Evolutionary conservation across 2,329 filamentous ascomycete species (phyloP).

Genomic region (Fusarium acutatum): DNA sequence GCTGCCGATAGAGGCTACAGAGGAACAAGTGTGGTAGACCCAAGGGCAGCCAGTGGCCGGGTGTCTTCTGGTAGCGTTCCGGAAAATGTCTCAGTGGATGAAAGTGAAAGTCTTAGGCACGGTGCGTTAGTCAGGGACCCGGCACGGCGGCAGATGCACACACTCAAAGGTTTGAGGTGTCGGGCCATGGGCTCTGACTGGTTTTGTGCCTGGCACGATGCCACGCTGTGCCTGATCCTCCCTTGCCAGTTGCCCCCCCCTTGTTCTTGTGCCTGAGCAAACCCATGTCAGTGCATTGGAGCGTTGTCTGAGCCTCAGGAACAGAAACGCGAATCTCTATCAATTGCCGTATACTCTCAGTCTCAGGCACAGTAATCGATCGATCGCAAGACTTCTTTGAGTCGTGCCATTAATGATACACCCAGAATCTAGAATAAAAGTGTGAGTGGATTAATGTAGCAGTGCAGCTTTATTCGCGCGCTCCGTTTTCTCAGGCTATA

Average conservation of each 20-base stretch:
- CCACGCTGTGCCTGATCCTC: conserved; percentile 25
- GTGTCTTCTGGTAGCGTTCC: conserved; percentile 1
- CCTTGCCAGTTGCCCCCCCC: background rate
- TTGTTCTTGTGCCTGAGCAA: conserved; percentile 30
- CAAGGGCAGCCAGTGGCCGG: conserved; percentile 23
- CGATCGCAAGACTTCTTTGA: conserved; percentile 2
- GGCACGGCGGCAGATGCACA: conserved; percentile 34
- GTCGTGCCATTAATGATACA: background rate
- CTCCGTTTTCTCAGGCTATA: conserved; percentile 22
- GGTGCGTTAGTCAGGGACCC: conserved; percentile 42
- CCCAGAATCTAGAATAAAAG: background rate
- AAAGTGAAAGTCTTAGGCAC: conserved; percentile 29
- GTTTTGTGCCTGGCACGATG: conserved; percentile 29
- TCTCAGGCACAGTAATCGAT: background rate
- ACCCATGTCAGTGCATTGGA: conserved; percentile 1
- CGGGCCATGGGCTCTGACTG: conserved; percentile 22
- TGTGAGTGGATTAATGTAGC: conserved; percentile 26
- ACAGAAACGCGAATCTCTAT: background rate
- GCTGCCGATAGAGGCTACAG: conserved; percentile 13
- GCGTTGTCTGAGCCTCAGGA: background rate
- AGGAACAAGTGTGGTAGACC: conserved; percentile 17
- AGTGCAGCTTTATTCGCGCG: background rate
- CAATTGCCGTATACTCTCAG: background rate
- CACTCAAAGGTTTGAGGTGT: conserved; percentile 37
- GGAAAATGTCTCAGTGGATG: conserved; percentile 40